Evolutionary conservation across 306 rosid species (phyloP).

Genomic region (Cicer chorassanicum): DNA sequence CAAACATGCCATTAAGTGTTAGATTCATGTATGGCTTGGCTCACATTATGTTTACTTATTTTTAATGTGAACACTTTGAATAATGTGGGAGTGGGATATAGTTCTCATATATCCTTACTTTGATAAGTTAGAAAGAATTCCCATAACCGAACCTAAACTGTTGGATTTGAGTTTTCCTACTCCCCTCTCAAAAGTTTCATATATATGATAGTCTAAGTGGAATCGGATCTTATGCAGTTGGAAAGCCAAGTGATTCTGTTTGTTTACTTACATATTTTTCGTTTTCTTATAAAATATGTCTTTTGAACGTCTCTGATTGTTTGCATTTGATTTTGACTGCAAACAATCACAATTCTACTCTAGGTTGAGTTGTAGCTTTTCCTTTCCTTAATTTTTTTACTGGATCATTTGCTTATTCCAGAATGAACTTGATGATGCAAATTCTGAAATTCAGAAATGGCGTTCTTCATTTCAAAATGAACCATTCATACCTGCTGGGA

Average conservation of each 20-base stretch:
- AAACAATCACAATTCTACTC: not conserved
- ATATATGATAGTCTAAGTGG: conserved; percentile 2
- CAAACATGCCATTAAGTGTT: conserved; percentile 18
- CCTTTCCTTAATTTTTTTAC: conserved; percentile 10
- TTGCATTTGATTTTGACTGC: conserved; percentile 9
- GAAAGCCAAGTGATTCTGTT: not conserved
- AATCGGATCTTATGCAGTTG: not conserved
- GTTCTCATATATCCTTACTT: not conserved
- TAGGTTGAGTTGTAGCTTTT: conserved; percentile 25
- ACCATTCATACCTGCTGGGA: conserved; percentile 70
- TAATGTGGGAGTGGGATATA: not conserved
- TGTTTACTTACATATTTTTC: not conserved
- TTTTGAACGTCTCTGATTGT: conserved; percentile 1
- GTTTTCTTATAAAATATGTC: not conserved
- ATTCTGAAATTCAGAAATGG: conserved; percentile 80
- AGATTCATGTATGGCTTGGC: conserved; percentile 10
- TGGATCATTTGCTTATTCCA: conserved; percentile 48
- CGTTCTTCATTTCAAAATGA: conserved; percentile 76
- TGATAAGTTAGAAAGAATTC: conserved; percentile 29
- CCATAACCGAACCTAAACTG: conserved; percentile 23
- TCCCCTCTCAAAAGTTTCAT: not conserved
- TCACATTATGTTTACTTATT: not conserved
- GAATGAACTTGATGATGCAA: conserved; percentile 79
- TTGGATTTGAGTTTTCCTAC: not conserved
- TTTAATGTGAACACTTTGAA: not conserved